Evolutionary conservation across 2,329 filamentous ascomycete genomes (phyloP).

Genomic region (Cercospora nicotianae): DNA sequence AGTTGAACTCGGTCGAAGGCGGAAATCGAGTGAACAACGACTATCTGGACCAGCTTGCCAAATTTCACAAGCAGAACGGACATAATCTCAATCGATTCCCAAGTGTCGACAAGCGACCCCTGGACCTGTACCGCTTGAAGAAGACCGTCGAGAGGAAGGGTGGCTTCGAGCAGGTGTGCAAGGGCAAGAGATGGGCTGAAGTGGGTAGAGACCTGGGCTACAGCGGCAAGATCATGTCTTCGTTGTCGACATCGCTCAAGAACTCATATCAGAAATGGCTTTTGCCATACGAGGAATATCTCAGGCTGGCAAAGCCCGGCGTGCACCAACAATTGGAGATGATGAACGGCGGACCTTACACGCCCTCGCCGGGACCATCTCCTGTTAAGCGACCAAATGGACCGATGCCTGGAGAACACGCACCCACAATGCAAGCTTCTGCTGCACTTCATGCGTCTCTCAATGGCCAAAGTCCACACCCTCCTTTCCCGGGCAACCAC

Average conservation of each 20-base stretch:
- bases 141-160: conserved; percentile 94
- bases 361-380: conserved; percentile 71
- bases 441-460: conserved; percentile 58
- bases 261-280: conserved; percentile 98
- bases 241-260: conserved; percentile 92
- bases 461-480: conserved; percentile 38
- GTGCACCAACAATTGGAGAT: conserved; percentile 95
- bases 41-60: conserved; percentile 90
- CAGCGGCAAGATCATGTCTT: conserved; percentile 99
- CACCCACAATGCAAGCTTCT: conserved; percentile 63
- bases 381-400: conserved; percentile 63
- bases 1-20: conserved; percentile 97
- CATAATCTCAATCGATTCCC: conserved; percentile 91
- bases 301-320: conserved; percentile 85
- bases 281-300: conserved; percentile 92
- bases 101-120: conserved; percentile 94
- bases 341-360: conserved; percentile 89
- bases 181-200: conserved; percentile 97
- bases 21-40: conserved; percentile 93
- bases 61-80: conserved; percentile 96
- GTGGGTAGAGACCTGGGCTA: conserved; percentile 96
- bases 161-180: conserved; percentile 95
- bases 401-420: conserved; percentile 57
- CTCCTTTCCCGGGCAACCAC: conserved; percentile 19
- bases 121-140: conserved; percentile 93